These are phyloP conservation scores for Tricharina praecox DNA, from an alignment of 495 filamentous ascomycete species.

Conservation along the genomic window DNA sequence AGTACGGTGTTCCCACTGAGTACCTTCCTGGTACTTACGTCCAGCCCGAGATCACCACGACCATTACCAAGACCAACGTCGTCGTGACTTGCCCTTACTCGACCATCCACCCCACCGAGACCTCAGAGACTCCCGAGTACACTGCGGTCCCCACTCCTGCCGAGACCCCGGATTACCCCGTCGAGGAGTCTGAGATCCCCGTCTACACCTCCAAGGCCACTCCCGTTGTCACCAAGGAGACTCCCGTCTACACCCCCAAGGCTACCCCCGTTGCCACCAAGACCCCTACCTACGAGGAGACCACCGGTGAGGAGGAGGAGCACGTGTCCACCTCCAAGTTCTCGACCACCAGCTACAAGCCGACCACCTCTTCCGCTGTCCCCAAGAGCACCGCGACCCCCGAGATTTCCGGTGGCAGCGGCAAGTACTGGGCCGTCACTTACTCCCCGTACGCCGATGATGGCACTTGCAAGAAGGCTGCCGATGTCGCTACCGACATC, in stretches of 20 bases:
- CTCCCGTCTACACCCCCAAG: not conserved
- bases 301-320: not conserved
- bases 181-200: not conserved
- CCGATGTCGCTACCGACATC: conserved; percentile 48
- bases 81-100: conserved; percentile 59
- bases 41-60: conserved; percentile 46
- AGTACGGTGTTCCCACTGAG: conserved; percentile 49
- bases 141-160: conserved; percentile 15
- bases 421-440: conserved; percentile 67
- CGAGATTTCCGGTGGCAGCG: conserved; percentile 19
- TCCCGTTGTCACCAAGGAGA: not conserved
- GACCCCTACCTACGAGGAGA: too few relatives aligned
- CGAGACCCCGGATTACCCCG: conserved; percentile 9
- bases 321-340: not conserved
- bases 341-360: not conserved
- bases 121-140: too few relatives aligned
- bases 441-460: conserved; percentile 60
- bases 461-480: conserved; percentile 49
- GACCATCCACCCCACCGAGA: conserved; percentile 29
- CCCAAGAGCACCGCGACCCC: conserved; percentile 27
- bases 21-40: conserved; percentile 59
- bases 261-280: not conserved
- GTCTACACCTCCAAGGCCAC: conserved; percentile 4
- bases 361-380: conserved; percentile 4
- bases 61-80: conserved; percentile 49